Conservation (phyloP, 2,329 filamentous ascomycete genomes). For the Nectriaceae sp. region DNA sequence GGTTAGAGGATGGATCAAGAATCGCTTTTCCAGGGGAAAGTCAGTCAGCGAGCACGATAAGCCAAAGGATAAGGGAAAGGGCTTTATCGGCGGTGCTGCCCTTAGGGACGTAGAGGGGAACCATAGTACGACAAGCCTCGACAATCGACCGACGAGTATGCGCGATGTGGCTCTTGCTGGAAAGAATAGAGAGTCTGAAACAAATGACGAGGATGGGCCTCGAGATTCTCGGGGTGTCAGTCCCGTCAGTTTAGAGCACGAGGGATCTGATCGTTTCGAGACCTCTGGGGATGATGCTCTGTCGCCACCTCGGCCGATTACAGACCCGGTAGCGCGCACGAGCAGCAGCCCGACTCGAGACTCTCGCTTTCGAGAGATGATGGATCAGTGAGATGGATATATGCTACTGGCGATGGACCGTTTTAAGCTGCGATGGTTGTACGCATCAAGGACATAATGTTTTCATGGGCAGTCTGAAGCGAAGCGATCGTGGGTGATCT, state of each 20-base stretch:
- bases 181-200: slow-evolving; percentile 26
- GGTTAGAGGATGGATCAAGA: slow-evolving; percentile 58
- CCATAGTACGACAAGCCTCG: slow-evolving; percentile 46
- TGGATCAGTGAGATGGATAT: slow-evolving; percentile 35
- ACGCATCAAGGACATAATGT: too few relatives aligned
- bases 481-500: too few relatives aligned
- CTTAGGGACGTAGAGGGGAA: slow-evolving; percentile 45
- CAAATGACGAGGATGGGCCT: slow-evolving; percentile 17
- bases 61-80: slow-evolving; percentile 36
- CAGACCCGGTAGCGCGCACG: slow-evolving; percentile 34
- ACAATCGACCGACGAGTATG: slow-evolving; percentile 44
- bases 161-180: slow-evolving; percentile 50
- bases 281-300: slow-evolving; percentile 27
- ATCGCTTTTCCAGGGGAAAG: slow-evolving; percentile 49
- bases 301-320: slow-evolving; percentile 40
- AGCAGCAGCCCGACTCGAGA: slow-evolving; percentile 56
- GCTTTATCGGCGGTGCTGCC: slow-evolving; percentile 54
- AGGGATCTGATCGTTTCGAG: slow-evolving; percentile 1
- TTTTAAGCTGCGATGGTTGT: too few relatives aligned
- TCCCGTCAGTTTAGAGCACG: slow-evolving; percentile 34
- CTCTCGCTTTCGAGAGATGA: slow-evolving; percentile 61
- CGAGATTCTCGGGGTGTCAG: slow-evolving; percentile 40
- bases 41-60: slow-evolving; percentile 41
- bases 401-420: not conserved
- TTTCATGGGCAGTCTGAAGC: too few relatives aligned